These are phyloP conservation scores for Alectoria sarmentosa DNA, from an alignment of 495 filamentous ascomycete genomes.

Conservation along the genomic window DNA sequence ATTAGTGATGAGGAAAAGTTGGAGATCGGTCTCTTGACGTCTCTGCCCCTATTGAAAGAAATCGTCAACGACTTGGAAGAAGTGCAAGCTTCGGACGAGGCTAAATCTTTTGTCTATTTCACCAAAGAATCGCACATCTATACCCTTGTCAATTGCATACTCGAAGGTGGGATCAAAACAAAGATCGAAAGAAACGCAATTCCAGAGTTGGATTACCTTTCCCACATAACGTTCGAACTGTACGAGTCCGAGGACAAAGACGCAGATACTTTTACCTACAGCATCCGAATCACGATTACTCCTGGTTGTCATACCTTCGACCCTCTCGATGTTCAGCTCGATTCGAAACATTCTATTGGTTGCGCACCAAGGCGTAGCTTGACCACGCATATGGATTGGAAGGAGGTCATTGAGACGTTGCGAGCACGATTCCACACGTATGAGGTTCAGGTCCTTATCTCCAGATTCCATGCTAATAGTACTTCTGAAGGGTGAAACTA, in stretches of 20 bases:
- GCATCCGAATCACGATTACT: slow-evolving; percentile 90
- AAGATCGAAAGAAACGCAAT: slow-evolving; percentile 89
- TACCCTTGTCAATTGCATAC: slow-evolving; percentile 93
- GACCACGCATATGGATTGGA: slow-evolving; percentile 92
- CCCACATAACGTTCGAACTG: slow-evolving; percentile 93
- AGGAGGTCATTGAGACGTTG: slow-evolving; percentile 86
- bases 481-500: slow-evolving; percentile 68
- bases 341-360: slow-evolving; percentile 90
- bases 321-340: slow-evolving; percentile 89
- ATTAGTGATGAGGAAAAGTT: slow-evolving; percentile 92
- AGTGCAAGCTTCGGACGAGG: slow-evolving; percentile 85
- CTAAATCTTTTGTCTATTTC: slow-evolving; percentile 97
- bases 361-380: slow-evolving; percentile 82
- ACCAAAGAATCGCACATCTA: slow-evolving; percentile 99
- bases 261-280: slow-evolving; percentile 72
- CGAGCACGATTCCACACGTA: slow-evolving; percentile 92
- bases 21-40: slow-evolving; percentile 92
- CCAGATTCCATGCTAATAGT: slow-evolving; percentile 17
- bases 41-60: slow-evolving; percentile 85
- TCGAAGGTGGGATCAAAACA: slow-evolving; percentile 91
- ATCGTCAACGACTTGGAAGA: slow-evolving; percentile 97
- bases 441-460: slow-evolving; percentile 32
- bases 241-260: slow-evolving; percentile 86
- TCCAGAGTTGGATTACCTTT: slow-evolving; percentile 95
- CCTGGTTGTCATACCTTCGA: slow-evolving; percentile 95